These are phyloP conservation scores for Diatrype stigma DNA, from an alignment of 2,329 filamentous ascomycete genomes.

Conservation along the genomic window DNA sequence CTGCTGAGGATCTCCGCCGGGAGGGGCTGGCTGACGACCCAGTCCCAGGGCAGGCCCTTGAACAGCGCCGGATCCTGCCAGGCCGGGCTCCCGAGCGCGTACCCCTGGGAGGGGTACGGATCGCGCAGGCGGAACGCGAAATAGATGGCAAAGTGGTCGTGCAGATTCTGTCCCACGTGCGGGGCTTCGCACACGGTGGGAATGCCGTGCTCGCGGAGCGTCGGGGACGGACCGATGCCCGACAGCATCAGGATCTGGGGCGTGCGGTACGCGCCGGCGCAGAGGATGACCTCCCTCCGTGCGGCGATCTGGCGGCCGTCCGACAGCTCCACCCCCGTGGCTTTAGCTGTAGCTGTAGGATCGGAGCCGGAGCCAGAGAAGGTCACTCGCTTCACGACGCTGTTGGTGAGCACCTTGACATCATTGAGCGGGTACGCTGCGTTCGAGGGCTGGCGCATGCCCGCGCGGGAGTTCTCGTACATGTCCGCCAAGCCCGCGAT, in stretches of 20 bases:
- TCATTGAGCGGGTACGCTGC: slow-evolving; percentile 15
- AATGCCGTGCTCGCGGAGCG: slow-evolving; percentile 29
- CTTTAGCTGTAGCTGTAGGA: no score
- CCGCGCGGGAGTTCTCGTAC: slow-evolving; percentile 15
- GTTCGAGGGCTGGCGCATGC: slow-evolving; percentile 17
- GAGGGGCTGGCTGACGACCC: slow-evolving; percentile 15
- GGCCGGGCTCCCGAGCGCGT: slow-evolving; percentile 16
- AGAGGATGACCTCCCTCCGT: slow-evolving; percentile 29
- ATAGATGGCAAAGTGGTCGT: slow-evolving; percentile 20
- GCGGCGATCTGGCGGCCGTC: slow-evolving; percentile 22
- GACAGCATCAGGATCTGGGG: slow-evolving; percentile 32
- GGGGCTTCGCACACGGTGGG: slow-evolving; percentile 26
- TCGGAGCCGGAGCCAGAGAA: slow-evolving; percentile 19
- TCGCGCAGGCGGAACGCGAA: slow-evolving; percentile 21
- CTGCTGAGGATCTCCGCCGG: slow-evolving; percentile 12
- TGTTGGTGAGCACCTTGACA: slow-evolving; percentile 15
- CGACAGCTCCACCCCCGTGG: slow-evolving; percentile 38
- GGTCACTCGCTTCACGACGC: slow-evolving; percentile 10
- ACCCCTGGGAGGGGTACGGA: slow-evolving; percentile 21
- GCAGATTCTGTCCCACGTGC: slow-evolving; percentile 24
- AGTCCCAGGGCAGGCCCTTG: slow-evolving; percentile 21
- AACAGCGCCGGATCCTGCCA: slow-evolving; percentile 17
- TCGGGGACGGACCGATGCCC: slow-evolving; percentile 26
- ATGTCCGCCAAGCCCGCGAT: slow-evolving; percentile 31
- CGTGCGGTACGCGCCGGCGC: slow-evolving; percentile 26